Conservation (phyloP, 2,329 filamentous ascomycete genomes). For the Cytospora leucostoma region DNA sequence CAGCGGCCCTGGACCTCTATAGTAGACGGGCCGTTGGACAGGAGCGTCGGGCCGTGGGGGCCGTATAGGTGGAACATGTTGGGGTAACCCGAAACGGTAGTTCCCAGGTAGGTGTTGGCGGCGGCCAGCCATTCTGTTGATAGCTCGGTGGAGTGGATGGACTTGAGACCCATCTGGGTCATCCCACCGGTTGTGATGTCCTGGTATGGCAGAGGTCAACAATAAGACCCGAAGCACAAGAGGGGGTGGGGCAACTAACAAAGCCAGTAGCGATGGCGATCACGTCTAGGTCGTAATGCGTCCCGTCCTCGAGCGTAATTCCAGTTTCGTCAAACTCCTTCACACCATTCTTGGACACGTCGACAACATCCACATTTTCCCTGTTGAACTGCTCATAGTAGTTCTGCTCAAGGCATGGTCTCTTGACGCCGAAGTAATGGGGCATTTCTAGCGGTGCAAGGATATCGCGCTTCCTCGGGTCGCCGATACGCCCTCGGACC, state of each 20-base stretch:
- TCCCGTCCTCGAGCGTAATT: constrained; percentile 43
- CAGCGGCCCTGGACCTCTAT: constrained; percentile 59
- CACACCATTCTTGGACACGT: constrained; percentile 45
- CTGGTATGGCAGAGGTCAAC: constrained; percentile 2
- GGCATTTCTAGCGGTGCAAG: constrained; percentile 55
- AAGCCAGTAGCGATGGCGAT: constrained; percentile 50
- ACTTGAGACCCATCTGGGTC: constrained; percentile 48
- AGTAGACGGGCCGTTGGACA: constrained; percentile 57
- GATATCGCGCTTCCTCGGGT: constrained; percentile 50
- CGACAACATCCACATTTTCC: constrained; percentile 44
- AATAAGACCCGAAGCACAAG: too few species aligned
- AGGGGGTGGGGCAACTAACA: constrained; percentile 35
- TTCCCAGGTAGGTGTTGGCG: constrained; percentile 48
- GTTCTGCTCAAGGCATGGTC: constrained; percentile 45
- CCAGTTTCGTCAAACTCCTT: constrained; percentile 45
- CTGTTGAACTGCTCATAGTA: constrained; percentile 53
- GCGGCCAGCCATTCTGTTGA: constrained; percentile 46
- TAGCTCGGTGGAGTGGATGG: constrained; percentile 41
- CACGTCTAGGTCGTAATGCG: constrained; percentile 46
- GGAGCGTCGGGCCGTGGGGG: constrained; percentile 56
- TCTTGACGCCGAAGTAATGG: constrained; percentile 57
- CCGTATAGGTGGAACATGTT: constrained; percentile 59
- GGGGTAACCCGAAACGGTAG: constrained; percentile 46
- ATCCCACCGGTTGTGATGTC: constrained; percentile 37
- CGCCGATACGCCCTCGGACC: constrained; percentile 50